phyloP scores from a whole-genome alignment of 495 filamentous ascomycete genomes.

The Neurospora africana region DNA sequence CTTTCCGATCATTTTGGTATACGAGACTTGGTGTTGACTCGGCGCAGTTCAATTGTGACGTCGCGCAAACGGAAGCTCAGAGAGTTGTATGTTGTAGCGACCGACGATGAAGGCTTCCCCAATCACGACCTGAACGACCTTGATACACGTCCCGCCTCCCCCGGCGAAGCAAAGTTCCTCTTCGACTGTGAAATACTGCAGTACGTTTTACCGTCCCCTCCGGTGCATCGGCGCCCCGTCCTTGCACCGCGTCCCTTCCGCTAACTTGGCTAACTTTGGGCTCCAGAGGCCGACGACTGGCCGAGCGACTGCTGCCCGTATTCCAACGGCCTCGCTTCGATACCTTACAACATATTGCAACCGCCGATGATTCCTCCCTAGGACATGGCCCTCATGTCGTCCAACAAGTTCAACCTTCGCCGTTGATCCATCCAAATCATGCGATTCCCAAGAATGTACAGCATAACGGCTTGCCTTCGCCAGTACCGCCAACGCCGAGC shows the following conservation, averaged over 20 bases:
- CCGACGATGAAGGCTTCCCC: slow-evolving; percentile 35
- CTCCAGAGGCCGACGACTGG: slow-evolving; percentile 58
- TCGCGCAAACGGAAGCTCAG: slow-evolving; percentile 77
- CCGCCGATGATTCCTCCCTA: slow-evolving; percentile 15
- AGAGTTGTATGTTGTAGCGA: slow-evolving; percentile 59
- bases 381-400: slow-evolving; percentile 14
- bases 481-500: slow-evolving; percentile 12
- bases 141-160: slow-evolving; percentile 38
- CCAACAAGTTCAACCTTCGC: slow-evolving; percentile 1
- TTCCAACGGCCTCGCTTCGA: slow-evolving; percentile 37
- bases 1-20: slow-evolving; percentile 37
- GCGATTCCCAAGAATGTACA: not conserved
- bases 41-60: slow-evolving; percentile 57
- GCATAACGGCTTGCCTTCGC: slow-evolving; percentile 7
- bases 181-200: slow-evolving; percentile 63
- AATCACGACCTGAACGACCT: slow-evolving; percentile 30
- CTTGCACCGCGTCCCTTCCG: slow-evolving; percentile 9
- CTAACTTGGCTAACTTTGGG: slow-evolving; percentile 3
- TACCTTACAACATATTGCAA: slow-evolving; percentile 21
- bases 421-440: not conserved
- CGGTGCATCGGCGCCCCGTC: slow-evolving; percentile 2
- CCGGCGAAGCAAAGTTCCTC: slow-evolving; percentile 55
- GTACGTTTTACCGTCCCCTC: slow-evolving; percentile 41
- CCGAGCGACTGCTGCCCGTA: slow-evolving; percentile 58
- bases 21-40: slow-evolving; percentile 23